phyloP scores from a whole-genome alignment of 768 basidiomycete genomes.

The Tulasnella sp. region DNA sequence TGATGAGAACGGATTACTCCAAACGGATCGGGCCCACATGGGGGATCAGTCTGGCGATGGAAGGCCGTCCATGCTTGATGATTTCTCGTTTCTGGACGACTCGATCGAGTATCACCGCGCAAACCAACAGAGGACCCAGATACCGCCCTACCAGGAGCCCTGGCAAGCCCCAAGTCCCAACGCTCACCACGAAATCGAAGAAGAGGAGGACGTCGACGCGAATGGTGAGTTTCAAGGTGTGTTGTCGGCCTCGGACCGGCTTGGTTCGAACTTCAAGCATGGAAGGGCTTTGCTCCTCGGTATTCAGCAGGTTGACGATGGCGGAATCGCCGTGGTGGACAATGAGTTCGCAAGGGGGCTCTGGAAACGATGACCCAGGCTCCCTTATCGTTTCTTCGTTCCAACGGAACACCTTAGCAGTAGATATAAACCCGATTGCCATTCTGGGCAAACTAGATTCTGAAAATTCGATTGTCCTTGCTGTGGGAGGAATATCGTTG shows the following conservation, averaged over 20 bases:
- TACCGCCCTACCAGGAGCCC: neutral
- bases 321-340: neutral
- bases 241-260: neutral
- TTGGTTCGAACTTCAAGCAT: constrained; percentile 37
- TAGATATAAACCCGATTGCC: neutral
- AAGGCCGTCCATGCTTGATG: neutral
- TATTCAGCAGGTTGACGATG: constrained; percentile 2
- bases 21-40: neutral
- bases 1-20: neutral
- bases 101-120: neutral
- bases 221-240: neutral
- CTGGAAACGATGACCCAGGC: neutral
- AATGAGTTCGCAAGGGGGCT: neutral
- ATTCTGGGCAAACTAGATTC: neutral
- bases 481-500: neutral
- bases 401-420: neutral
- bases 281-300: constrained; percentile 48
- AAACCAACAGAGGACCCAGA: neutral
- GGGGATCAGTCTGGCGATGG: neutral
- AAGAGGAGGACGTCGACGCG: neutral
- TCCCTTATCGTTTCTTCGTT: neutral
- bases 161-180: neutral
- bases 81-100: neutral
- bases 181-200: neutral
- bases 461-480: neutral